phyloP scores from a whole-genome alignment of 768 basidiomycete species.

The Leccinum subgranulosum region DNA sequence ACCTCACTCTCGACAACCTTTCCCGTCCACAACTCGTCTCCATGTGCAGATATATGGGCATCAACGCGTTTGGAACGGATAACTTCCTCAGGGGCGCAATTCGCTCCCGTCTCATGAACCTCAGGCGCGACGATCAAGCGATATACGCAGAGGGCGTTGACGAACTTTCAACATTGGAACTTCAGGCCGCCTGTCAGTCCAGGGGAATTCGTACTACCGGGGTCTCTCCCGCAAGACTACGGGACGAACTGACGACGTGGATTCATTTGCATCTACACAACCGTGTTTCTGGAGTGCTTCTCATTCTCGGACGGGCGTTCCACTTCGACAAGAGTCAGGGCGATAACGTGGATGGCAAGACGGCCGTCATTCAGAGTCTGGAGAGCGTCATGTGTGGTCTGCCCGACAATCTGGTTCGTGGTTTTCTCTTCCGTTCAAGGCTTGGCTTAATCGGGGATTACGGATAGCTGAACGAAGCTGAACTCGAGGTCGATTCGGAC shows the following conservation, averaged over 20 bases:
- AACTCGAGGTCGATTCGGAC: constrained; percentile 92
- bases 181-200: constrained; percentile 90
- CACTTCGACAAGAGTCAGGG: constrained; percentile 79
- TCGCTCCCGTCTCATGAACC: constrained; percentile 73
- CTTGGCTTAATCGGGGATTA: neutral
- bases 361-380: constrained; percentile 72
- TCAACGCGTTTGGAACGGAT: constrained; percentile 98
- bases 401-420: constrained; percentile 87
- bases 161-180: constrained; percentile 84
- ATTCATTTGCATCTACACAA: constrained; percentile 88
- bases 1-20: constrained; percentile 95
- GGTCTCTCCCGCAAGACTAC: constrained; percentile 80
- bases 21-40: constrained; percentile 97
- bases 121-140: constrained; percentile 91
- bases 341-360: constrained; percentile 79
- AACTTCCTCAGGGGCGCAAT: constrained; percentile 95
- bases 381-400: constrained; percentile 89
- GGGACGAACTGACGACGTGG: constrained; percentile 92
- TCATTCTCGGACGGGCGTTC: constrained; percentile 94
- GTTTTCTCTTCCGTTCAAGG: too few relatives aligned
- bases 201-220: constrained; percentile 90
- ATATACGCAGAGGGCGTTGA: constrained; percentile 90
- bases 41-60: constrained; percentile 96
- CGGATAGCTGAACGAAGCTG: constrained; percentile 88
- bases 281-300: constrained; percentile 88